These are phyloP conservation scores for Barnettozyma botsteinii DNA, from an alignment of 805 yeast genomes.

Conservation along the genomic window DNA sequence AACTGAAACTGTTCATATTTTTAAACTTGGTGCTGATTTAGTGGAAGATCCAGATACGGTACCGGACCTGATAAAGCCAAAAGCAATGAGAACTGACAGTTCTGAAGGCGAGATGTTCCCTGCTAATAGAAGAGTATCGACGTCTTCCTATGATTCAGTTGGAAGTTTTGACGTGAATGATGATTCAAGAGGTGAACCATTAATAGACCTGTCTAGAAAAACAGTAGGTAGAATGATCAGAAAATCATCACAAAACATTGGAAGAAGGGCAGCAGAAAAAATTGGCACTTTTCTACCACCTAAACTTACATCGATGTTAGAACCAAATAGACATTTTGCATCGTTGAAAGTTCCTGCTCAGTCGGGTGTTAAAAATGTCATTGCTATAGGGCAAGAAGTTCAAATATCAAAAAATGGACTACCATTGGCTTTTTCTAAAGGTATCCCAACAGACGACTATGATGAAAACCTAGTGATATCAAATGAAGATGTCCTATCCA, in stretches of 20 bases:
- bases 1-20: conserved; percentile 90
- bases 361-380: conserved; percentile 40
- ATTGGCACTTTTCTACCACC: conserved; percentile 85
- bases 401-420: conserved; percentile 20
- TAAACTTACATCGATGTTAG: conserved; percentile 74
- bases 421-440: conserved; percentile 20
- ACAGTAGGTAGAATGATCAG: conserved; percentile 73
- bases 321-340: conserved; percentile 90
- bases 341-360: conserved; percentile 65
- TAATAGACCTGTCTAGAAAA: conserved; percentile 63
- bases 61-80: conserved; percentile 13
- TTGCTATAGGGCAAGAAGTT: conserved; percentile 38
- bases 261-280: conserved; percentile 77
- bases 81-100: conserved; percentile 15
- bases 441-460: no score
- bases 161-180: conserved; percentile 16
- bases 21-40: conserved; percentile 49
- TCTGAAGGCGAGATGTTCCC: conserved; percentile 18
- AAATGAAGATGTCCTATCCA: no score
- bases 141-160: conserved; percentile 24
- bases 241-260: conserved; percentile 70
- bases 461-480: not conserved
- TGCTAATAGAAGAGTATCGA: conserved; percentile 20
- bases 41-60: conserved; percentile 8
- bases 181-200: conserved; percentile 41